Conservation (phyloP, 495 filamentous ascomycete genomes). For the Penicillium diatomitis region DNA sequence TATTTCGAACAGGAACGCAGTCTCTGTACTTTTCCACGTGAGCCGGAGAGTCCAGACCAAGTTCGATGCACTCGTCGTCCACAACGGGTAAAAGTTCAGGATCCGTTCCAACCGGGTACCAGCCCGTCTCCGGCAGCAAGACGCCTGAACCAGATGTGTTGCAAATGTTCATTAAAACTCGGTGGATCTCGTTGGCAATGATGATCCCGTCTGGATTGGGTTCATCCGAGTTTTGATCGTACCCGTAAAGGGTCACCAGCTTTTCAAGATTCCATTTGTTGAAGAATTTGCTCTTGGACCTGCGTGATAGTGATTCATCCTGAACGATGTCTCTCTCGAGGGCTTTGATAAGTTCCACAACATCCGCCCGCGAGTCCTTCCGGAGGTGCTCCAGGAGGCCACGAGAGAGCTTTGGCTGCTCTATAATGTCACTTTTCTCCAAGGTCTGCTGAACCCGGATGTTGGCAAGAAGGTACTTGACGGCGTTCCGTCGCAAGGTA, state of each 20-base stretch:
- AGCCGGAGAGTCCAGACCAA: slow-evolving; percentile 56
- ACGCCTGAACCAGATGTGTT: slow-evolving; percentile 61
- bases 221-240: slow-evolving; percentile 37
- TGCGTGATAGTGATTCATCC: slow-evolving; percentile 58
- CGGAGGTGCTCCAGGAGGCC: slow-evolving; percentile 59
- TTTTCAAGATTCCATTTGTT: slow-evolving; percentile 58
- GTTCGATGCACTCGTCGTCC: slow-evolving; percentile 46
- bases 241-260: slow-evolving; percentile 64
- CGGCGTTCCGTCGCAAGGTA: slow-evolving; percentile 66
- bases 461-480: slow-evolving; percentile 64
- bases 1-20: slow-evolving; percentile 65
- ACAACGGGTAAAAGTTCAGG: slow-evolving; percentile 36
- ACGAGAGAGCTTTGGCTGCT: slow-evolving; percentile 59
- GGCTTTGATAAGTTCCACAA: slow-evolving; percentile 56
- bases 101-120: slow-evolving; percentile 62
- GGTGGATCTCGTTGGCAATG: slow-evolving; percentile 55
- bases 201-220: slow-evolving; percentile 23
- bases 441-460: slow-evolving; percentile 60
- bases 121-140: slow-evolving; percentile 55
- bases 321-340: slow-evolving; percentile 58
- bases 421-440: slow-evolving; percentile 66
- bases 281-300: slow-evolving; percentile 63
- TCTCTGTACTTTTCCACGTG: slow-evolving; percentile 58
- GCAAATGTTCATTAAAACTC: slow-evolving; percentile 63
- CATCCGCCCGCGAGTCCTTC: slow-evolving; percentile 62